phyloP scores from a whole-genome alignment of 2,329 filamentous ascomycete genomes.

The Penicillium nordicum region DNA sequence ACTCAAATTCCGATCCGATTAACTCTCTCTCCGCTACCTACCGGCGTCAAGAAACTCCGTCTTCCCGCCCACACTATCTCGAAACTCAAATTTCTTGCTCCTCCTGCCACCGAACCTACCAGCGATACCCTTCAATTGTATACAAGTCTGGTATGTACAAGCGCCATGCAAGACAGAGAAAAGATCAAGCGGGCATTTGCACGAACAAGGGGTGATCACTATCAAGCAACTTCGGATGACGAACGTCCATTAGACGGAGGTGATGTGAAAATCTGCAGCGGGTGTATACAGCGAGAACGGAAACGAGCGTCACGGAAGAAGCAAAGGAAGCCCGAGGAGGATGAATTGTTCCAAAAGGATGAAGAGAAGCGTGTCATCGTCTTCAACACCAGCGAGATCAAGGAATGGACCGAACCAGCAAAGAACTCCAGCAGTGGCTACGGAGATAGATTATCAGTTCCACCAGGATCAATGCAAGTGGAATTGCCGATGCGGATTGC shows the following conservation, averaged over 20 bases:
- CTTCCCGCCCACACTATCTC: conserved; percentile 88
- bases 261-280: conserved; percentile 86
- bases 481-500: conserved; percentile 92
- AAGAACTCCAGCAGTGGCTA: conserved; percentile 51
- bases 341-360: conserved; percentile 78
- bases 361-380: conserved; percentile 80
- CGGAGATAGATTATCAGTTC: conserved; percentile 32
- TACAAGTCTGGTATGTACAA: conserved; percentile 84
- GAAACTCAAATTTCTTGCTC: conserved; percentile 85
- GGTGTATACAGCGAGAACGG: conserved; percentile 87
- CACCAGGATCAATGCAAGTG: conserved; percentile 67
- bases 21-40: conserved; percentile 70
- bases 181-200: conserved; percentile 65
- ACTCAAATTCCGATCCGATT: conserved; percentile 91
- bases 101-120: conserved; percentile 61
- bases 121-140: conserved; percentile 75
- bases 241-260: conserved; percentile 79
- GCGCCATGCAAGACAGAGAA: conserved; percentile 74
- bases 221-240: conserved; percentile 52
- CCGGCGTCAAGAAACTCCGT: conserved; percentile 74
- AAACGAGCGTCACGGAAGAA: conserved; percentile 92
- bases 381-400: conserved; percentile 84
- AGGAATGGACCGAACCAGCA: conserved; percentile 70
- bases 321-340: conserved; percentile 86
- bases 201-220: conserved; percentile 48